Base-by-base conservation (phyloP, 768 basidiomycete species). In the Psilocybe cubensis region DNA sequence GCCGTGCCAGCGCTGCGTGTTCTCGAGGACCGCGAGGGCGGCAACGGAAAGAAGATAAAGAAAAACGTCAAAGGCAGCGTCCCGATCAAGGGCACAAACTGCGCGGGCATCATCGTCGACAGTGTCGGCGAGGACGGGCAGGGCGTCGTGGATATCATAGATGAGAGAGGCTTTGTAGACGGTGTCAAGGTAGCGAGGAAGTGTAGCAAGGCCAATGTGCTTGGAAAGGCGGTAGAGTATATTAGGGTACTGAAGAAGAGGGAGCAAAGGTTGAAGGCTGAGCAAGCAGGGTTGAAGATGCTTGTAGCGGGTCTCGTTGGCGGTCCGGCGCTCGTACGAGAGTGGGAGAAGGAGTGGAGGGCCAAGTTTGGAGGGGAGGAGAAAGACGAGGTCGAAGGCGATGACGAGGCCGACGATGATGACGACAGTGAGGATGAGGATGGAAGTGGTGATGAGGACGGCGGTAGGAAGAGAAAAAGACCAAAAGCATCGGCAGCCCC, bases 111-210 rank as follows among this genome's bases (percentile, higher is more conserved):
- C 24, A 52, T 60, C 29, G 69, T 71, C 12, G 59, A 63, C 24
- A 52, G 58, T 25, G 69, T 71, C 12, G 59, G 63, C 18, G 74
- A 76, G 18, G 73, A 74, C 33, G 75, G 72, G 10, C 69, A 66
- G 0, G 70, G n/a, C n/a, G n/a, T 72, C 10, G 71, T 79, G 5
- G 88, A 89, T 63, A 75, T 83, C 1, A 84, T 91, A n/a, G 92
- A 94, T 59, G 85, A 87, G 33, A 82, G 92, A 3, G 94, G 94
- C 3, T 94, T 88, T 62, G 88, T 94, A 2, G 94, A 96, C 64
- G 94, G 94, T n/a, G 91, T 96, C 67, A 91, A 90, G 70, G 89
- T 94, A 9, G 94, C 94, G 7, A 81, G 92, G 57, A 96, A 94
- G 73, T 91, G 91, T 70, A 91, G 88, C 73, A 96, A 96, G 68